These are phyloP conservation scores for Stemphylium lycopersici DNA, from an alignment of 2,329 filamentous ascomycete species.

Conservation along the genomic window DNA sequence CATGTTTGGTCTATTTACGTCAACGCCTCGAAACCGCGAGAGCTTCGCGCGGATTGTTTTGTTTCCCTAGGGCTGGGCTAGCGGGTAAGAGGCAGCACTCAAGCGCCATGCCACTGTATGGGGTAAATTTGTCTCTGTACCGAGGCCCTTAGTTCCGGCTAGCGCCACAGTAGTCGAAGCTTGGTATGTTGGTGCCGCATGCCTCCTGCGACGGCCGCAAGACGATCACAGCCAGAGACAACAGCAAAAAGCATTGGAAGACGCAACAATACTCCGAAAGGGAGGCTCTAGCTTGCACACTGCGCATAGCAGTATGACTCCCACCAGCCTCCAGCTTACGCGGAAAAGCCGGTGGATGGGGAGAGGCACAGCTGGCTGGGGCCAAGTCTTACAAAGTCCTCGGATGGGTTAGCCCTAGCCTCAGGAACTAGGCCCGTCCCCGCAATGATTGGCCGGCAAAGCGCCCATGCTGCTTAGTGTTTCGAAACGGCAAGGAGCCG, in stretches of 20 bases:
- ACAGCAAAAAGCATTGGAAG: neutral
- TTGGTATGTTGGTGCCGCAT: constrained; percentile 18
- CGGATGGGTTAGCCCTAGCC: constrained; percentile 9
- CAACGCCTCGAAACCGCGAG: constrained; percentile 19
- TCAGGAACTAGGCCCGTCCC: constrained; percentile 15
- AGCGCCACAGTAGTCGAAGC: constrained; percentile 25
- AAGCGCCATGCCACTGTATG: constrained; percentile 14
- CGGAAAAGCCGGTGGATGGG: constrained; percentile 1
- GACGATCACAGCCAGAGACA: neutral
- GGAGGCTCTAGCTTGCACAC: too few relatives aligned
- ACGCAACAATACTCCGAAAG: constrained; percentile 1
- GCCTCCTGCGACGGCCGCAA: neutral
- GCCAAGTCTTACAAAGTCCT: constrained; percentile 11
- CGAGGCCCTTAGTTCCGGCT: constrained; percentile 4
- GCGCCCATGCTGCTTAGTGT: constrained; percentile 23
- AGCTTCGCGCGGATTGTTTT: constrained; percentile 3
- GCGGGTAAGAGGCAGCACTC: constrained; percentile 7
- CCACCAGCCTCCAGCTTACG: neutral
- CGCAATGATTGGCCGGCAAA: constrained; percentile 24
- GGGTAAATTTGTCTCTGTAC: constrained; percentile 30
- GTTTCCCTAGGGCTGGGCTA: constrained; percentile 2
- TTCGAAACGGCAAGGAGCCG: constrained; percentile 26
- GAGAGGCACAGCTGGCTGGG: constrained; percentile 8
- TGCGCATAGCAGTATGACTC: neutral
- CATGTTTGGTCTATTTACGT: constrained; percentile 19